Conservation (phyloP, 306 rosid genomes). For the Cicer bijugum region DNA sequence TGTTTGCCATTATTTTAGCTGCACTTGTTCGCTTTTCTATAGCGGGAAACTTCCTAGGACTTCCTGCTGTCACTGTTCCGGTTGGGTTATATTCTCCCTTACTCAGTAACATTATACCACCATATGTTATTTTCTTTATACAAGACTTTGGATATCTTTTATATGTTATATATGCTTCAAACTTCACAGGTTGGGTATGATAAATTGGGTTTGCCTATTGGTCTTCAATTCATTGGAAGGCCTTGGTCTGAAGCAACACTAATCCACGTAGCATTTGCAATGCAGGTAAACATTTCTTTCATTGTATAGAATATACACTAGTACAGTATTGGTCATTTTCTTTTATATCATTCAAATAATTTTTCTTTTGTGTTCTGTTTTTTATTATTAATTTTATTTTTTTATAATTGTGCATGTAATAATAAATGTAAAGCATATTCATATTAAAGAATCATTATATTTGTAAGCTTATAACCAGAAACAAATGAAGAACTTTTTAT, state of each 20-base stretch:
- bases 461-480: background rate
- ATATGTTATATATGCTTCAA: background rate
- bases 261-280: constrained; percentile 71
- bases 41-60: constrained; percentile 92
- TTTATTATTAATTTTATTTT: too few species aligned
- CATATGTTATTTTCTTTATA: constrained; percentile 14
- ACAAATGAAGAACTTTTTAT: background rate
- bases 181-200: constrained; percentile 78
- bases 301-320: background rate
- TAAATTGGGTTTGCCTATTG: constrained; percentile 84
- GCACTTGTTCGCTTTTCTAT: constrained; percentile 85
- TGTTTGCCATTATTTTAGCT: constrained; percentile 58
- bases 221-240: constrained; percentile 90
- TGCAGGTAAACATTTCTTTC: constrained; percentile 61
- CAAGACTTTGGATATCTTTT: background rate
- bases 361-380: too few species aligned
- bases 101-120: background rate
- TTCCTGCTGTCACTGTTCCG: constrained; percentile 87
- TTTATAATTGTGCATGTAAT: too few species aligned
- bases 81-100: constrained; percentile 53
- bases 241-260: constrained; percentile 94
- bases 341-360: background rate
- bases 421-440: background rate
- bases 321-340: background rate
- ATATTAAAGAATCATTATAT: constrained; percentile 4